Conservation (phyloP, 2,329 filamentous ascomycete species). For the Fusarium xyrophilum region DNA sequence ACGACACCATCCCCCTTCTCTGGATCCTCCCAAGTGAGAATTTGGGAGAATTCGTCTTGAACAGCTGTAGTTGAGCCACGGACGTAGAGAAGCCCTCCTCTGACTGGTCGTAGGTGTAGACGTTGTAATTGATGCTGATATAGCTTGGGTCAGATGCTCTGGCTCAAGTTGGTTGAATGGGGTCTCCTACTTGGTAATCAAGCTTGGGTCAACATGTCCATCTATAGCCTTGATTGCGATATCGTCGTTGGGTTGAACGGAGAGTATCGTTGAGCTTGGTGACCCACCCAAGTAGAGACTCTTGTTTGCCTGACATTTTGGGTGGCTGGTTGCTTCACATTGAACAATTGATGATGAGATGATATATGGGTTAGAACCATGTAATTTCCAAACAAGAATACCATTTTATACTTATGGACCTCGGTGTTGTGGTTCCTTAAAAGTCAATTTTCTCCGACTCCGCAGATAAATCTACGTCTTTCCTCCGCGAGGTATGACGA, state of each 20-base stretch:
- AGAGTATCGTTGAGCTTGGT: not conserved
- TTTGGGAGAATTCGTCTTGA: not conserved
- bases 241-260: not conserved
- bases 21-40: not conserved
- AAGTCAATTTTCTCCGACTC: not conserved
- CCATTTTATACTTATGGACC: too few relatives aligned
- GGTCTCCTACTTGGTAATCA: not conserved
- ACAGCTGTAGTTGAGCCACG: not conserved
- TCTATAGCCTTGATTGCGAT: not conserved
- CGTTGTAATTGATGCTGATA: not conserved
- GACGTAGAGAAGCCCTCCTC: not conserved
- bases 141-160: rapidly evolving
- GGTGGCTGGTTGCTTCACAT: rapidly evolving
- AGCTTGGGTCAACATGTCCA: rapidly evolving
- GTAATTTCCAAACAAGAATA: too few relatives aligned
- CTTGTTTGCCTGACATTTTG: not conserved
- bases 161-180: too few relatives aligned
- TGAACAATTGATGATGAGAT: rapidly evolving
- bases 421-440: not conserved
- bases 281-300: rapidly evolving
- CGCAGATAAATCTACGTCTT: rapidly evolving
- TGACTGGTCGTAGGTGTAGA: not conserved
- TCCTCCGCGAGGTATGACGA: too few relatives aligned
- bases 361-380: too few relatives aligned
- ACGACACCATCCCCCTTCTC: rapidly evolving